Conservation (phyloP, 371 early-diverging fungal species). For the Umbelopsis sp. region DNA sequence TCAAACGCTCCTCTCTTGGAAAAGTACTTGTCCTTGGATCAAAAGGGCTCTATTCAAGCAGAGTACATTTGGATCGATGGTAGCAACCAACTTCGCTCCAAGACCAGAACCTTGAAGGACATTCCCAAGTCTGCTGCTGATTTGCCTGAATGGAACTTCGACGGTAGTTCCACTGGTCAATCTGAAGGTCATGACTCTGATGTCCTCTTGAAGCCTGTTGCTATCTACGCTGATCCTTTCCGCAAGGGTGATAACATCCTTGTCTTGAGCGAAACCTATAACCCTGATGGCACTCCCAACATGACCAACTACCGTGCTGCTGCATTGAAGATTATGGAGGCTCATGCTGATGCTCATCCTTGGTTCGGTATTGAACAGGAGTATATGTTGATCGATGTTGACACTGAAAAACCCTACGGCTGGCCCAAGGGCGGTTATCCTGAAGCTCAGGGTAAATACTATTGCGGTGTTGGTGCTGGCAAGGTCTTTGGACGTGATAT, state of each 20-base stretch:
- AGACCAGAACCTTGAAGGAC: conserved; percentile 51
- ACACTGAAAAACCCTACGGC: conserved; percentile 46
- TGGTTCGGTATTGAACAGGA: conserved; percentile 72
- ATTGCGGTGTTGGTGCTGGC: conserved; percentile 62
- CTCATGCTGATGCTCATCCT: conserved; percentile 46
- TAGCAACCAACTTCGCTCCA: conserved; percentile 45
- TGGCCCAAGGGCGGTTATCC: conserved; percentile 68
- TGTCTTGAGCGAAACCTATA: conserved; percentile 59
- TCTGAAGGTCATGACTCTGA: conserved; percentile 67
- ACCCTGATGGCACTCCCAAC: conserved; percentile 62
- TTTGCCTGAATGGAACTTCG: conserved; percentile 65
- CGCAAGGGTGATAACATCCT: conserved; percentile 65
- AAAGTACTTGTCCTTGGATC: conserved; percentile 60
- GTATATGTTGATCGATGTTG: conserved; percentile 57
- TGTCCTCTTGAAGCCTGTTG: conserved; percentile 57
- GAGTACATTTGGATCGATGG: conserved; percentile 71
- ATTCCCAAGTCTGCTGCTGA: conserved; percentile 45
- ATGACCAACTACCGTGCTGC: conserved; percentile 55
- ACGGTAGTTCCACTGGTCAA: conserved; percentile 67
- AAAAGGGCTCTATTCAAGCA: conserved; percentile 57
- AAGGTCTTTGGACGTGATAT: conserved; percentile 61
- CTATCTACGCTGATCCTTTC: conserved; percentile 65
- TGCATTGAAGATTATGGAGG: conserved; percentile 46
- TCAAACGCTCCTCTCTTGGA: conserved; percentile 50
- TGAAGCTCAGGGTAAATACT: conserved; percentile 64